Conservation (phyloP, 2,329 filamentous ascomycete species). For the Blastomyces silverae region DNA sequence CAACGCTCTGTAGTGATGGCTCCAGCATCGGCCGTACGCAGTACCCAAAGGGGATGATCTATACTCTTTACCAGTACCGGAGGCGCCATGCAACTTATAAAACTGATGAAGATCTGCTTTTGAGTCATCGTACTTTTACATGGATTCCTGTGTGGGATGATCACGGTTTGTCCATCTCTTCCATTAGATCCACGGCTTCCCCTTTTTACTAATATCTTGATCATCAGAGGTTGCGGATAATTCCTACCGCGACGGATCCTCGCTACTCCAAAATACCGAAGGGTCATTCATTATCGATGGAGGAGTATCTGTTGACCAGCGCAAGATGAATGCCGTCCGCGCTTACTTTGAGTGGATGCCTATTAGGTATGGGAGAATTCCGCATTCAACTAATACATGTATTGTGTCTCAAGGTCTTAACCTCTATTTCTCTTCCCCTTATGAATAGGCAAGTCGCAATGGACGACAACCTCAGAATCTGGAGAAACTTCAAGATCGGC, state of each 20-base stretch:
- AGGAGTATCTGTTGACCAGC: constrained; percentile 58
- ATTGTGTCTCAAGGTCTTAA: not conserved
- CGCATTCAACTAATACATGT: not conserved
- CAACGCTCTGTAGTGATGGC: constrained; percentile 35
- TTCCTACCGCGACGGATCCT: constrained; percentile 57
- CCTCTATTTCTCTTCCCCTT: not conserved
- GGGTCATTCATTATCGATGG: constrained; percentile 55
- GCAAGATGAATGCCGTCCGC: constrained; percentile 65
- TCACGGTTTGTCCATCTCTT: constrained; percentile 37
- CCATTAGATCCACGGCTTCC: not conserved
- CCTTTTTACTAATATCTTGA: constrained; percentile 9
- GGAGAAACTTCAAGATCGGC: constrained; percentile 60
- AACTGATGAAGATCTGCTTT: constrained; percentile 5
- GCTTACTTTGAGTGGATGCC: constrained; percentile 64
- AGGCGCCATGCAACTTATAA: constrained; percentile 22
- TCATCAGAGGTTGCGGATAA: constrained; percentile 55
- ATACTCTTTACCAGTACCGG: constrained; percentile 49
- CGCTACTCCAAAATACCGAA: constrained; percentile 58
- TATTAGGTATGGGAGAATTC: constrained; percentile 36
- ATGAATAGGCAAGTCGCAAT: constrained; percentile 50
- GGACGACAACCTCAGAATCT: constrained; percentile 62
- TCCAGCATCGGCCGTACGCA: constrained; percentile 36
- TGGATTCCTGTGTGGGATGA: constrained; percentile 62
- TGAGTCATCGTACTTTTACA: constrained; percentile 41
- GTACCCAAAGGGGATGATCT: constrained; percentile 46